A percentile compares a stretch with the other conserved stretches of the same genome.
These are phyloP conservation scores for Micromonas pusilla DNA, from an alignment of 139 green algal species.

Conservation along the genomic window DNA sequence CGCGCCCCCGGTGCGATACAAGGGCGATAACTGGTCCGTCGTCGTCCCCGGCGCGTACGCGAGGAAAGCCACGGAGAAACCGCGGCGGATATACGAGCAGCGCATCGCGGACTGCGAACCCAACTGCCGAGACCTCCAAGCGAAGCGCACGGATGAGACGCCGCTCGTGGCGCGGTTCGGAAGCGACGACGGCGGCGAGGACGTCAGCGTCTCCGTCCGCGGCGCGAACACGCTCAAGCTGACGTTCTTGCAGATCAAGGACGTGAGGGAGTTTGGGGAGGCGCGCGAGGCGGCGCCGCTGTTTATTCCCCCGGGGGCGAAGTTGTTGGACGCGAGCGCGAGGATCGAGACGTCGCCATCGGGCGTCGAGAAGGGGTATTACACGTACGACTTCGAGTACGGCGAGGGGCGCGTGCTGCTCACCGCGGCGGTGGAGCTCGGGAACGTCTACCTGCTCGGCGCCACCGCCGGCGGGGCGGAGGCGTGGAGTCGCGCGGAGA, in stretches of 20 bases:
- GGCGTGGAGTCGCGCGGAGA: not conserved
- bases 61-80: not conserved
- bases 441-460: not conserved
- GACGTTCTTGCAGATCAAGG: not conserved
- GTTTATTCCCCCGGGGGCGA: not conserved
- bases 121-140: not conserved
- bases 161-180: not conserved
- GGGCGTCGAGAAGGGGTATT: not conserved
- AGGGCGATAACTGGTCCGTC: not conserved
- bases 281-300: not conserved
- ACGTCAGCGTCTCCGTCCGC: not conserved
- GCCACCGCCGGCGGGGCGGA: not conserved
- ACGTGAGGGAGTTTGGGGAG: not conserved
- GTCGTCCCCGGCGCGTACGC: not conserved
- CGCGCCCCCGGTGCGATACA: not conserved
- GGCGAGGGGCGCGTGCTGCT: not conserved
- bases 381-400: not conserved
- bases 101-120: not conserved
- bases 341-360: too few species aligned
- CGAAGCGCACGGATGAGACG: not conserved
- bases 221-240: not conserved
- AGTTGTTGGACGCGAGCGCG: not conserved
- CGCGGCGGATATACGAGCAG: not conserved
- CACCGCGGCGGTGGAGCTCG: not conserved
- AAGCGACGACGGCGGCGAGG: not conserved